Conservation (phyloP, 306 rosid genomes). For the Styphnolobium japonicum region DNA sequence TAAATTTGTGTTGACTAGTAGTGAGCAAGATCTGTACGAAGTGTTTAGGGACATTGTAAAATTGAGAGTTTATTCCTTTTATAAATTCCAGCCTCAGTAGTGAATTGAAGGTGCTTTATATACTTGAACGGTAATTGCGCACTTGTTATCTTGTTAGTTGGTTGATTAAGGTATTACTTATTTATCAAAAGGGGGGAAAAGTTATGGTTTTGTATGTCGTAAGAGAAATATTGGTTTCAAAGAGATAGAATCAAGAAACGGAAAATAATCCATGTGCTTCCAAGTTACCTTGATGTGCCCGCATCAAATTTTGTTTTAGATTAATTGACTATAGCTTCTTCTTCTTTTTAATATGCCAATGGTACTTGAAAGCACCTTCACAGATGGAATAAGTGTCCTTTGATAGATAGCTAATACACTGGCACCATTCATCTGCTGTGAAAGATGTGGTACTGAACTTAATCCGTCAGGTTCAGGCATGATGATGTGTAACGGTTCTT, state of each 20-base stretch:
- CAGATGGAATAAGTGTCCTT: no score
- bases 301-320: neutral
- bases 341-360: no score
- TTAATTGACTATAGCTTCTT: neutral
- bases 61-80: neutral
- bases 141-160: no score
- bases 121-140: no score
- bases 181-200: neutral
- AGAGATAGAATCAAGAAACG: no score
- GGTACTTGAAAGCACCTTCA: no score
- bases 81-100: neutral
- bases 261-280: neutral
- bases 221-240: no score
- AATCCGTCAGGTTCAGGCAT: neutral
- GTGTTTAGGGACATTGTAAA: neutral
- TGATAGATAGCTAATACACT: no score
- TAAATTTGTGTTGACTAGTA: neutral
- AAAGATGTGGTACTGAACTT: neutral
- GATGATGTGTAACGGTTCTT: neutral
- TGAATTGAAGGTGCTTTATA: no score
- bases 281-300: neutral
- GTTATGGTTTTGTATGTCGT: no score
- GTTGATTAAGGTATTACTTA: neutral
- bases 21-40: neutral
- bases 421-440: no score